These are phyloP conservation scores for Excoecaria agallocha DNA, from an alignment of 345 rosid species.

Conservation along the genomic window DNA sequence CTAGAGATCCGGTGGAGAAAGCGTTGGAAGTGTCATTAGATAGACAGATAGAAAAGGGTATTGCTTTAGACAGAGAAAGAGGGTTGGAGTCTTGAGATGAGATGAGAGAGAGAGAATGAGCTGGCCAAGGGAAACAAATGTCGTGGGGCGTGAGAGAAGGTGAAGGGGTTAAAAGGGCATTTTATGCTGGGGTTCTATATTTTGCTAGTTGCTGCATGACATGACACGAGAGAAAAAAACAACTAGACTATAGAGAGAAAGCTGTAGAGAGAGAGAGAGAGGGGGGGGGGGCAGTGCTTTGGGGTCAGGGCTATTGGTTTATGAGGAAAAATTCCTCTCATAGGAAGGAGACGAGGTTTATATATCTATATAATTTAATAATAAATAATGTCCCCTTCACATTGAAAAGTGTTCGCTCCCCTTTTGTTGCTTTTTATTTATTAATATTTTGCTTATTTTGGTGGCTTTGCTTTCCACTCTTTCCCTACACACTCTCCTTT, in stretches of 20 bases:
- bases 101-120: conserved; percentile 41
- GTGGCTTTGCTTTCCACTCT: conserved; percentile 17
- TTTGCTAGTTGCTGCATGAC: conserved; percentile 46
- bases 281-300: not conserved
- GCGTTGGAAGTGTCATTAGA: conserved; percentile 27
- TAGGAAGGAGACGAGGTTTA: conserved; percentile 41
- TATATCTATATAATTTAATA: not conserved
- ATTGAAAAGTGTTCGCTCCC: not conserved
- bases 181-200: conserved; percentile 2
- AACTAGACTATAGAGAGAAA: not conserved
- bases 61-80: conserved; percentile 17
- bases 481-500: not conserved
- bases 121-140: conserved; percentile 43
- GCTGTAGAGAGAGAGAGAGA: conserved; percentile 20
- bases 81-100: conserved; percentile 20
- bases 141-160: conserved; percentile 28
- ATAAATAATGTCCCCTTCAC: not conserved
- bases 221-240: conserved; percentile 38
- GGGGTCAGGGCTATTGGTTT: conserved; percentile 33
- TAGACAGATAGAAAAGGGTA: conserved; percentile 22
- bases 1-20: conserved; percentile 54
- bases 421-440: not conserved
- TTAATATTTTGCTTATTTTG: not conserved
- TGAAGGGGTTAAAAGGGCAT: not conserved
- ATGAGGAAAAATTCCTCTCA: conserved; percentile 32